Conservation (phyloP, 139 green algal genomes). For the Raphidocelis subcapitata region DNA sequence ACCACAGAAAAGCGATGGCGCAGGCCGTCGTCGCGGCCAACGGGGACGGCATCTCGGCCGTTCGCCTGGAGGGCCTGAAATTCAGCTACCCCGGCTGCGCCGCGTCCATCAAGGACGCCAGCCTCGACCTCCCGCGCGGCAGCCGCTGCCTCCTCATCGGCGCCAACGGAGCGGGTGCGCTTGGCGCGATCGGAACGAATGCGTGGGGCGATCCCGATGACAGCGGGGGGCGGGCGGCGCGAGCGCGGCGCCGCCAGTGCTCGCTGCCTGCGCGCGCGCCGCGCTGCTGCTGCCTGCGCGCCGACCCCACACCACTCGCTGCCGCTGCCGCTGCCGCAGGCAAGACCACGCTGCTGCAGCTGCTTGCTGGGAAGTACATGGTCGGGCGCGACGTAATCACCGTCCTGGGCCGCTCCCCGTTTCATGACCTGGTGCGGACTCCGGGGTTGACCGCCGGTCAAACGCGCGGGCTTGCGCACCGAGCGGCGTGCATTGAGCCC, state of each 20-base stretch:
- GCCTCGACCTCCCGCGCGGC: constrained; percentile 69
- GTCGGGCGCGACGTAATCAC: constrained; percentile 71
- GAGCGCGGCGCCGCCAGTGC: too few relatives aligned
- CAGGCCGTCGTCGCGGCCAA: too few relatives aligned
- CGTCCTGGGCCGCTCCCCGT: constrained; percentile 89
- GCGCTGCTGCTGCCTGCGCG: not conserved
- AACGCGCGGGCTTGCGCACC: too few relatives aligned
- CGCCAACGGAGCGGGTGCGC: constrained; percentile 86
- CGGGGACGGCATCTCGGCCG: too few relatives aligned
- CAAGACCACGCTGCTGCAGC: constrained; percentile 89
- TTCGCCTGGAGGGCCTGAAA: constrained; percentile 15
- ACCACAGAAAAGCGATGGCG: too few relatives aligned
- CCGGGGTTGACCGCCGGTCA: too few relatives aligned
- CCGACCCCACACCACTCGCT: not conserved
- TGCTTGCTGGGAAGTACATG: constrained; percentile 97
- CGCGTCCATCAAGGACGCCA: constrained; percentile 49
- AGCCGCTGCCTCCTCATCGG: constrained; percentile 87
- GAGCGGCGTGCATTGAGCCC: too few relatives aligned
- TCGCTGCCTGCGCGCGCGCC: too few relatives aligned
- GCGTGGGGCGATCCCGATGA: too few relatives aligned
- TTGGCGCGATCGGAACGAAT: too few relatives aligned
- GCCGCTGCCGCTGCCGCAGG: constrained; percentile 30
- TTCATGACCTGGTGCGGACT: constrained; percentile 83
- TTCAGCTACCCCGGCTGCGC: constrained; percentile 46
- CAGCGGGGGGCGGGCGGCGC: too few relatives aligned